phyloP scores from a whole-genome alignment of 164 flowering plant species.

The Dillenia suffruticosa region DNA sequence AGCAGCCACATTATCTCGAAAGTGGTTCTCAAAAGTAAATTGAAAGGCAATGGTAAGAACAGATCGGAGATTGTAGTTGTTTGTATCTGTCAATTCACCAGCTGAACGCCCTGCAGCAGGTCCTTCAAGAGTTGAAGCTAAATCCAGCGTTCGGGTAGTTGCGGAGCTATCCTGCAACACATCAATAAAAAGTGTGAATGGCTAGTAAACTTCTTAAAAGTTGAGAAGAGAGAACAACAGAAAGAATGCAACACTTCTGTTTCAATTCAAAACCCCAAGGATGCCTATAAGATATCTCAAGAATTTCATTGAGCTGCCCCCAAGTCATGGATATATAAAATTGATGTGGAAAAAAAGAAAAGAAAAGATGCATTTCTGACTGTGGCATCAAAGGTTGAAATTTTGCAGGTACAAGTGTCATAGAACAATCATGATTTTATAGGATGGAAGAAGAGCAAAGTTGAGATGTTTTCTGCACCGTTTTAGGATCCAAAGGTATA shows the following conservation, averaged over 20 bases:
- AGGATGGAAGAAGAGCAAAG: background rate
- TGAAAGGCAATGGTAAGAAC: conserved; percentile 89
- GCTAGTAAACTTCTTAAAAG: background rate
- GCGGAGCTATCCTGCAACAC: conserved; percentile 45
- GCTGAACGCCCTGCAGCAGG: conserved; percentile 38
- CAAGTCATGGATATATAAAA: too few relatives aligned
- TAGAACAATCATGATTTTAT: background rate
- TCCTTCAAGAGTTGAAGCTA: conserved; percentile 82
- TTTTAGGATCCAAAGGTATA: conserved; percentile 67
- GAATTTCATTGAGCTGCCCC: too few relatives aligned
- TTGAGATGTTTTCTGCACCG: conserved; percentile 35
- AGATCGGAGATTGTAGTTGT: conserved; percentile 42
- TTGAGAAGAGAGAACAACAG: background rate
- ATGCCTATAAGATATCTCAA: too few relatives aligned
- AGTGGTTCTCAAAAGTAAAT: conserved; percentile 69
- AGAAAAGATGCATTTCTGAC: too few relatives aligned
- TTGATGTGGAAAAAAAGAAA: too few relatives aligned
- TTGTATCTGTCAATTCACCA: conserved; percentile 29
- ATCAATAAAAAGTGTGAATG: background rate
- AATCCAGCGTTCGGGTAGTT: conserved; percentile 66
- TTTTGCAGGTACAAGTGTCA: background rate
- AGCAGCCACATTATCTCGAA: conserved; percentile 65
- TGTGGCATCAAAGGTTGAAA: background rate
- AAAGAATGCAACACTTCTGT: too few relatives aligned
- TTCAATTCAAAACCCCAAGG: too few relatives aligned